Evolutionary conservation across 148 eudicot species (phyloP).

Genomic region (Amaranthus palmeri): DNA sequence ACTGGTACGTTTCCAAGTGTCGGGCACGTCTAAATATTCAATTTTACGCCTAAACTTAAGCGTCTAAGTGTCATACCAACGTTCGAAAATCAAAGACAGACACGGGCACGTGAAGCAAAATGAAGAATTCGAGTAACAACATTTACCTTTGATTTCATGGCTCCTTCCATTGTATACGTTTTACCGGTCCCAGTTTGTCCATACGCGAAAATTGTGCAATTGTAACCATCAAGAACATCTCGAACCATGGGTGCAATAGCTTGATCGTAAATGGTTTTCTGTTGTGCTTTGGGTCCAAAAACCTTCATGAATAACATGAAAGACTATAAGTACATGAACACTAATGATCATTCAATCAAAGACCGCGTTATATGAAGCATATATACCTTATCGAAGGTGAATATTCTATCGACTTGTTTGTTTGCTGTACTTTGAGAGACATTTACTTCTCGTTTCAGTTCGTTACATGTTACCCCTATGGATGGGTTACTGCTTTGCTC

Average conservation of each 20-base stretch:
- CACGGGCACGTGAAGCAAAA: too few relatives aligned
- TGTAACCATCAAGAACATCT: constrained; percentile 84
- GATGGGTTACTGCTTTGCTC: constrained; percentile 63
- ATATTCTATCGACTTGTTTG: constrained; percentile 67
- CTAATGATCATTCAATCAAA: background rate
- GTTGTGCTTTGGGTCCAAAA: constrained; percentile 82
- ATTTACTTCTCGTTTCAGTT: constrained; percentile 58
- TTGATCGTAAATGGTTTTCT: constrained; percentile 76
- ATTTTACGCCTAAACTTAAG: too few relatives aligned
- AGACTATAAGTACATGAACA: background rate
- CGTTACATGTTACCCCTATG: constrained; percentile 57
- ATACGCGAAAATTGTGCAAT: constrained; percentile 87
- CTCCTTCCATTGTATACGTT: constrained; percentile 94
- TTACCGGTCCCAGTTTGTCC: constrained; percentile 95
- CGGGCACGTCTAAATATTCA: too few relatives aligned
- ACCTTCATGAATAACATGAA: constrained; percentile 37
- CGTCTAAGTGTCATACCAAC: too few relatives aligned
- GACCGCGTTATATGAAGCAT: background rate
- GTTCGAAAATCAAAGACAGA: too few relatives aligned
- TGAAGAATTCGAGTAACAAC: too few relatives aligned
- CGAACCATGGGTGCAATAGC: constrained; percentile 73
- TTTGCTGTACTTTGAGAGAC: constrained; percentile 47
- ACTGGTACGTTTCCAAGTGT: too few relatives aligned
- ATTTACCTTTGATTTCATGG: constrained; percentile 69
- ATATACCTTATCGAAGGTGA: constrained; percentile 82